Base-by-base conservation (phyloP, 345 rosid genomes). In the Boechera stricta region DNA sequence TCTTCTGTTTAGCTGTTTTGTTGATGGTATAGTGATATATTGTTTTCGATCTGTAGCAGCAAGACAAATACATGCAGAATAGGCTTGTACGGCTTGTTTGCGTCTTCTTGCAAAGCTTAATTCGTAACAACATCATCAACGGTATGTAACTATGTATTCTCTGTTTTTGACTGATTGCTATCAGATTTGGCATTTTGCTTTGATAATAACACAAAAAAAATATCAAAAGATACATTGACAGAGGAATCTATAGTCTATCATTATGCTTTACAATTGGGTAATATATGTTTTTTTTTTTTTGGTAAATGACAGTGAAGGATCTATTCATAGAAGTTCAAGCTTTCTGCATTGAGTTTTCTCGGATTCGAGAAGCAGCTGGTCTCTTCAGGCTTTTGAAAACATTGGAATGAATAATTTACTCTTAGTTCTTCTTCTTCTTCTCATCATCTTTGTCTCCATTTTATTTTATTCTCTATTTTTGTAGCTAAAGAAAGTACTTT, bases 21-120 rank as follows among this genome's bases (percentile, higher is more conserved):
- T 6, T 45, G 44, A 58, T 59, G 28, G 38, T 49, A 56, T 38
- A 65, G 77, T 78, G 69, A 78, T 78, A 24, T 13, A 68, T 78
- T 64, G 73, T 55, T 79, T 45, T 53, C 32, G 39, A 21, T 79
- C 47, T 51, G 67, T 55, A 79, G 82, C 87, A 86, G 70, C 94
- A 96, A 96, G 98, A 96, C 74, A 96, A 90, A 79, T 93, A 93
- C 87, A 91, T 96, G 98, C 98, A 96, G 88, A 96, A 90, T 85
- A 89, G 99, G 83, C 98, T 96, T 49, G 99, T 93, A 36, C 86
- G 99, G 69, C 99, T 96, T 73, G 98, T 96, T 42, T 96, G 99
- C 71, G 98, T 91, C 67, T 96, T 96, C 94, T 84, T 96, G 64
- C 98, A 96, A 84, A 87, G 96, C 80, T 81, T 93, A 79, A 96